Conservation (phyloP, 1,139 yeast genomes). For the Candida freyschussii region DNA sequence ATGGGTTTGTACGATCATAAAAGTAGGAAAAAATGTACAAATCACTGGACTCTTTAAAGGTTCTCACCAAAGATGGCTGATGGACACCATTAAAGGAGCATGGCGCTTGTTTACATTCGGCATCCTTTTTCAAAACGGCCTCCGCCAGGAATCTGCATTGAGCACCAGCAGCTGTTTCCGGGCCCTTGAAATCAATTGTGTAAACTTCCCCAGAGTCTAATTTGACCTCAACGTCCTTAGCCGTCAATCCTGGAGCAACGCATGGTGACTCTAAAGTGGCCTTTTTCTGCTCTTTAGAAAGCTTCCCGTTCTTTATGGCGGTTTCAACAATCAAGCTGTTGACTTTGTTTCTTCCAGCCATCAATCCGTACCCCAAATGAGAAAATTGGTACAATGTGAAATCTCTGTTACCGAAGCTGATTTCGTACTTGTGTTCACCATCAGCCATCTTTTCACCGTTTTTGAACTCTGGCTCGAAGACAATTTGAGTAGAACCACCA, state of each 20-base stretch:
- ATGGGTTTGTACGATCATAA: constrained; percentile 88
- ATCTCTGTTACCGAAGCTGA: constrained; percentile 70
- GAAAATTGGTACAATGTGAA: constrained; percentile 90
- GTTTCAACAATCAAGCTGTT: constrained; percentile 54
- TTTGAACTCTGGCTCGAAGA: constrained; percentile 79
- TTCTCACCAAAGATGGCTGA: constrained; percentile 81
- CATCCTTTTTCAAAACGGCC: constrained; percentile 74
- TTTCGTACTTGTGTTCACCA: constrained; percentile 84
- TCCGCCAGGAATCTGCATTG: constrained; percentile 89
- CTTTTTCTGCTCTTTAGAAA: constrained; percentile 35
- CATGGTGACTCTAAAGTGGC: constrained; percentile 71
- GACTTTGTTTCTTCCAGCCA: constrained; percentile 86
- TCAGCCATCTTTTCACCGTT: constrained; percentile 59
- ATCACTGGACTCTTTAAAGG: constrained; percentile 68
- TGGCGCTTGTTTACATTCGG: constrained; percentile 66
- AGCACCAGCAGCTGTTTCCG: constrained; percentile 52
- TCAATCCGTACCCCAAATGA: constrained; percentile 92
- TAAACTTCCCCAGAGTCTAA: constrained; percentile 45
- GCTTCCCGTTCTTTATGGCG: constrained; percentile 39
- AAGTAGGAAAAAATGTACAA: constrained; percentile 89
- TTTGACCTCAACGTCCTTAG: constrained; percentile 54
- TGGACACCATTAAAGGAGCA: constrained; percentile 97
- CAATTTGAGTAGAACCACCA: constrained; percentile 98
- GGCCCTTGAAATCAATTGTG: constrained; percentile 70
- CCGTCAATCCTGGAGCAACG: constrained; percentile 67